phyloP scores from a whole-genome alignment of 306 rosid species.

The Inga oerstediana region DNA sequence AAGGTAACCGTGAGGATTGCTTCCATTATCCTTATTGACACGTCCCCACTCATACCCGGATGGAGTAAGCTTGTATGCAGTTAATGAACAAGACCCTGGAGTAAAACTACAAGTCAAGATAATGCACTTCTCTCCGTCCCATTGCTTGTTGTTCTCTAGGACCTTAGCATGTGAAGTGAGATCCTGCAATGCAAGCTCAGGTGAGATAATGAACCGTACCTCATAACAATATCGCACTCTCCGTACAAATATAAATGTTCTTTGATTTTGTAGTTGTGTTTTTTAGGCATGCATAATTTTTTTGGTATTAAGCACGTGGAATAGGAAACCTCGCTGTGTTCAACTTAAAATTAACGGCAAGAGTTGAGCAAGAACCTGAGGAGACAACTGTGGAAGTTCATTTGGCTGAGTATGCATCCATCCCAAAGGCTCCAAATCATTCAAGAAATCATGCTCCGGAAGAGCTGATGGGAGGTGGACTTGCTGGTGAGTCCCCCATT shows the following conservation, averaged over 20 bases:
- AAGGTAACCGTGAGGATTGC: constrained; percentile 98
- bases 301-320: not conserved
- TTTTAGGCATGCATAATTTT: not conserved
- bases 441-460: constrained; percentile 97
- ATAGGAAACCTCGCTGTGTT: not conserved
- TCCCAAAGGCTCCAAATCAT: constrained; percentile 96
- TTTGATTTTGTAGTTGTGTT: not conserved
- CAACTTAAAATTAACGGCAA: not conserved
- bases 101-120: constrained; percentile 97
- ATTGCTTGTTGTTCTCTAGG: constrained; percentile 94
- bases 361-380: constrained; percentile 62
- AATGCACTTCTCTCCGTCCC: constrained; percentile 98
- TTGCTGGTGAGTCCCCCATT: constrained; percentile 98
- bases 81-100: constrained; percentile 97
- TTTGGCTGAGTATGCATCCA: constrained; percentile 99
- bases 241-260: not conserved
- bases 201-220: constrained; percentile 17
- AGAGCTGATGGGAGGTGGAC: constrained; percentile 94
- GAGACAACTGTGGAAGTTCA: constrained; percentile 96
- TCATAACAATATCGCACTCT: not conserved
- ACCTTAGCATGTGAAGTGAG: constrained; percentile 92
- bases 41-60: constrained; percentile 99
- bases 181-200: constrained; percentile 61
- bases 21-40: constrained; percentile 87
- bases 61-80: constrained; percentile 93